These are phyloP conservation scores for Euphorbia corollata DNA, from an alignment of 441 rosid genomes.

Conservation along the genomic window DNA sequence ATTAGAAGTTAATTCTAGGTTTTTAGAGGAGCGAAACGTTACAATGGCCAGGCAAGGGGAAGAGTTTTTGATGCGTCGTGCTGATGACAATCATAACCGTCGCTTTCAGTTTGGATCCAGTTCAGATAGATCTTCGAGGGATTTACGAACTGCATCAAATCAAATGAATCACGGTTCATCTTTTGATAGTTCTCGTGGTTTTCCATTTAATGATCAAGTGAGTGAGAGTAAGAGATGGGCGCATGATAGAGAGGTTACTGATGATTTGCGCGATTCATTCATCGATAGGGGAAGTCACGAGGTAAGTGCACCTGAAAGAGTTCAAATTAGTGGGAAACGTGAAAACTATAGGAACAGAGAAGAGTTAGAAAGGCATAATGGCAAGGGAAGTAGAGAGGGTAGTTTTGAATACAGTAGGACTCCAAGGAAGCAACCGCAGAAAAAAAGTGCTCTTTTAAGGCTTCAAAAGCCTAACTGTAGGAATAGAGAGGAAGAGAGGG, in stretches of 20 bases:
- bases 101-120: slow-evolving; percentile 30
- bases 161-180: slow-evolving; percentile 16
- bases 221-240: slow-evolving; percentile 40
- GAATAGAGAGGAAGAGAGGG: slow-evolving; percentile 44
- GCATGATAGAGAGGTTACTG: slow-evolving; percentile 22
- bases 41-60: background rate
- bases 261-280: slow-evolving; percentile 25
- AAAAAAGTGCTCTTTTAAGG: slow-evolving; percentile 84
- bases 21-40: slow-evolving; percentile 11
- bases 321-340: slow-evolving; percentile 30
- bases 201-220: slow-evolving; percentile 19
- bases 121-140: slow-evolving; percentile 43
- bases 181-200: slow-evolving; percentile 28
- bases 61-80: slow-evolving; percentile 5
- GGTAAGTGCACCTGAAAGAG: slow-evolving; percentile 27
- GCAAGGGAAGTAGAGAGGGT: slow-evolving; percentile 46
- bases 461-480: slow-evolving; percentile 55
- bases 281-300: slow-evolving; percentile 26
- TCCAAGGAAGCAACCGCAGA: slow-evolving; percentile 55
- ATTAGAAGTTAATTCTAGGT: slow-evolving; percentile 33
- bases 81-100: slow-evolving; percentile 25
- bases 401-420: slow-evolving; percentile 40
- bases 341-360: slow-evolving; percentile 34
- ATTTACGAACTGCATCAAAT: slow-evolving; percentile 23
- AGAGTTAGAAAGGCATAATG: slow-evolving; percentile 36